These are phyloP conservation scores for Carallia brachiata DNA, from an alignment of 345 rosid genomes.

Conservation along the genomic window DNA sequence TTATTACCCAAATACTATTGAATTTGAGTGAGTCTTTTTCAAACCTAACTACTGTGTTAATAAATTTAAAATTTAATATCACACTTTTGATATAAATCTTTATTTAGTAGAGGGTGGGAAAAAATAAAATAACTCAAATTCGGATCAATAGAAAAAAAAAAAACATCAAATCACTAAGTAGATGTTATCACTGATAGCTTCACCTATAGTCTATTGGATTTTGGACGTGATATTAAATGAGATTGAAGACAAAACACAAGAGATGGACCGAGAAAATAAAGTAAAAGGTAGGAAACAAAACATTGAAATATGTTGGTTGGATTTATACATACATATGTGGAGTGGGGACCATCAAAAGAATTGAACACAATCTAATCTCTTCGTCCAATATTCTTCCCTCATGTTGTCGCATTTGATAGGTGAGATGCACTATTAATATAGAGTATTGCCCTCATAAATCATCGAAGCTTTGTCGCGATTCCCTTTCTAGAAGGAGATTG, in stretches of 20 bases:
- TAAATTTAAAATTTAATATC: no score
- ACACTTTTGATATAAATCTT: no score
- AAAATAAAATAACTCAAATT: no score
- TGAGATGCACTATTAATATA: slow-evolving; percentile 5
- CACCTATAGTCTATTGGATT: no score
- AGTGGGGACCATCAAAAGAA: not conserved
- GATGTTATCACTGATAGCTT: no score
- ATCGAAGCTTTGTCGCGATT: slow-evolving; percentile 1
- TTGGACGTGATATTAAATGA: not conserved
- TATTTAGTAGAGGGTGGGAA: no score
- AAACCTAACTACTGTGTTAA: no score
- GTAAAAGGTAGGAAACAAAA: not conserved
- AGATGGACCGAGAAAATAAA: not conserved
- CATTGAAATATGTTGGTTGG: slow-evolving; percentile 5
- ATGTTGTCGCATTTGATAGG: slow-evolving; percentile 19
- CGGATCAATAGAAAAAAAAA: no score
- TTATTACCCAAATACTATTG: no score
- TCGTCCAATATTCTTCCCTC: slow-evolving; percentile 2
- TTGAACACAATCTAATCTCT: slow-evolving; percentile 4
- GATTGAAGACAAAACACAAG: not conserved
- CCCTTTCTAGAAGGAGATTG: not conserved
- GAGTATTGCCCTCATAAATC: not conserved
- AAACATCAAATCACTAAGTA: no score
- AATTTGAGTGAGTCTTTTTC: no score
- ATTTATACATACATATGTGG: not conserved